A percentile compares a stretch with the other conserved stretches of the same genome.
phyloP scores from a whole-genome alignment of 768 basidiomycete species.

The Tylopilus sp. region DNA sequence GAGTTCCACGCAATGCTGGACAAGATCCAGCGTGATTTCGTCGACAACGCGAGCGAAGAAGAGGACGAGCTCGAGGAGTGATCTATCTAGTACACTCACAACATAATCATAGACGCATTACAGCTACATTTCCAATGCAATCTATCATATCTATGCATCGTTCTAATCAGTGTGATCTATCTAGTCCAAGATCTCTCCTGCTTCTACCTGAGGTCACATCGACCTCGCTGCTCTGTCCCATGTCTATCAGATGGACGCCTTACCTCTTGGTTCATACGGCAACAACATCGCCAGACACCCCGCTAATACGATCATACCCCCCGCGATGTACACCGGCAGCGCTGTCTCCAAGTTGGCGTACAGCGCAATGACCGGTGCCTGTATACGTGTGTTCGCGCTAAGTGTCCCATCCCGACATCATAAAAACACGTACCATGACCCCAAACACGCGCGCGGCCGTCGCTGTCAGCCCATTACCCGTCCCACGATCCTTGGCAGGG shows the following conservation, averaged over 20 bases:
- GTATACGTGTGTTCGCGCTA: background rate
- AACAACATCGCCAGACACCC: conserved; percentile 59
- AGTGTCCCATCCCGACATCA: background rate
- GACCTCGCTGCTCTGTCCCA: background rate
- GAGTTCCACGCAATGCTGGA: too few species aligned
- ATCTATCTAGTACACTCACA: conserved; percentile 5
- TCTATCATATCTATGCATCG: background rate
- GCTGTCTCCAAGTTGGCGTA: conserved; percentile 62
- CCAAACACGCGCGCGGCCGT: conserved; percentile 65
- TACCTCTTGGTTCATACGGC: conserved; percentile 76
- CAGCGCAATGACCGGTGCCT: conserved; percentile 72
- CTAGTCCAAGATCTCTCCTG: too few species aligned
- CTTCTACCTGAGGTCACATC: background rate
- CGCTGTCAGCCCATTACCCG: conserved; percentile 63
- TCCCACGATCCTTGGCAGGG: conserved; percentile 69
- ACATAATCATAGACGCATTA: background rate
- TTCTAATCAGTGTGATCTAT: too few species aligned
- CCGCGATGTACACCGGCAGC: conserved; percentile 71
- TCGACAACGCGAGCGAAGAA: conserved; percentile 32
- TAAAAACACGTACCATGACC: conserved; percentile 45
- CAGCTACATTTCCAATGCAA: background rate
- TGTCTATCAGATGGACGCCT: conserved; percentile 51
- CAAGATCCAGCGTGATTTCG: conserved; percentile 54
- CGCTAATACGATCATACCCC: conserved; percentile 57
- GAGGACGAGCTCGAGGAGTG: conserved; percentile 52